Percentiles rank a stretch among this genome's conserved stretches.
phyloP scores from a whole-genome alignment of 768 basidiomycete species.

The Amanita molliuscula region DNA sequence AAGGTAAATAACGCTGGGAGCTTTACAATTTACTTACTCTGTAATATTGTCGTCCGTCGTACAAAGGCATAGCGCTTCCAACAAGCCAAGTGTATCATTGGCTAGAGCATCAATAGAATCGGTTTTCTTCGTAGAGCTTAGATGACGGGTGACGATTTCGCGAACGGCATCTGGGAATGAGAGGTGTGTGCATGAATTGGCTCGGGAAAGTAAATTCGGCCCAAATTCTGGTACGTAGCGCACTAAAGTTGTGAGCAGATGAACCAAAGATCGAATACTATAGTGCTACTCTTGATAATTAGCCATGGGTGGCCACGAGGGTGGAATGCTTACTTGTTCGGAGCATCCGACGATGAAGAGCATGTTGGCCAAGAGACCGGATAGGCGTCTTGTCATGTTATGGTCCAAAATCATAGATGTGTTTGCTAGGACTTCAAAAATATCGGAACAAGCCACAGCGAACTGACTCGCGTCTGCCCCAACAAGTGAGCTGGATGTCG shows the following conservation, averaged over 20 bases:
- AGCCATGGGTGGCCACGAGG: constrained; percentile 5
- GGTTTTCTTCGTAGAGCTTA: constrained; percentile 21
- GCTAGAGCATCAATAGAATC: constrained; percentile 24
- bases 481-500: constrained; percentile 9
- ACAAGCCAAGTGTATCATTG: constrained; percentile 30
- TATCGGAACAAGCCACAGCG: constrained; percentile 27
- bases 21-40: constrained; percentile 18
- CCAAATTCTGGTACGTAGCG: constrained; percentile 40
- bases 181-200: constrained; percentile 16
- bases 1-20: not conserved
- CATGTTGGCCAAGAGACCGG: constrained; percentile 28
- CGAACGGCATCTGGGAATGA: constrained; percentile 30
- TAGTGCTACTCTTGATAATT: constrained; percentile 24
- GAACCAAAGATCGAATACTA: constrained; percentile 39
- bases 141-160: constrained; percentile 29
- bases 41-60: constrained; percentile 30
- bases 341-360: constrained; percentile 23
- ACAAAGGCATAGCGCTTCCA: constrained; percentile 46
- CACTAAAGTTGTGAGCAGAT: constrained; percentile 37
- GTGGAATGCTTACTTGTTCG: constrained; percentile 27
- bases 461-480: constrained; percentile 19
- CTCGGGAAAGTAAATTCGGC: constrained; percentile 22
- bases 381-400: constrained; percentile 20
- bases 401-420: constrained; percentile 22
- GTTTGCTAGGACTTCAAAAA: constrained; percentile 37